phyloP scores from a whole-genome alignment of 768 basidiomycete species.

The Lyophyllum semitale region DNA sequence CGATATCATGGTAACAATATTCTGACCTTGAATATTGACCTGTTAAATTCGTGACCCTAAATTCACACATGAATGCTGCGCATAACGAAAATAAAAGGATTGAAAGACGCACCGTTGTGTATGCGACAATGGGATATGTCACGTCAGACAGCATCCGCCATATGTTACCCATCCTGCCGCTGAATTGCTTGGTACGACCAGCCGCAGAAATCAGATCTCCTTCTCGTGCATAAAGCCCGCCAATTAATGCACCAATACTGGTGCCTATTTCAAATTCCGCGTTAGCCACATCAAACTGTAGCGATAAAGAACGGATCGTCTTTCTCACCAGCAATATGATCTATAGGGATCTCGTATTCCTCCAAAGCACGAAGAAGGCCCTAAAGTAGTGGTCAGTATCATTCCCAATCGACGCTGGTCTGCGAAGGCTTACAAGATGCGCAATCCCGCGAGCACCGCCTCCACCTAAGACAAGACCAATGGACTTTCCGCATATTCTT shows the following conservation, averaged over 20 bases:
- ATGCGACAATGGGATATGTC: conserved; percentile 89
- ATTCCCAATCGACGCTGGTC: conserved; percentile 6
- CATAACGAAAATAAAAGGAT: not conserved
- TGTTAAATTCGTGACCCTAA: conserved; percentile 93
- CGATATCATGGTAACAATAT: not conserved
- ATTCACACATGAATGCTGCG: conserved; percentile 5
- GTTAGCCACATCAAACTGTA: conserved; percentile 3
- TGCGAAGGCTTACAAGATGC: conserved; percentile 33
- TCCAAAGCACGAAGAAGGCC: conserved; percentile 92
- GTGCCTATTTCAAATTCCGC: conserved; percentile 52
- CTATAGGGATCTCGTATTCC: conserved; percentile 91
- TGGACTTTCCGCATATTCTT: conserved; percentile 87
- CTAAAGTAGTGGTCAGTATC: conserved; percentile 35
- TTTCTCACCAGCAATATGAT: conserved; percentile 80
- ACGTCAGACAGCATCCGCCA: conserved; percentile 95
- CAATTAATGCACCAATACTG: conserved; percentile 90
- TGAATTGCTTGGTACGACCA: conserved; percentile 90
- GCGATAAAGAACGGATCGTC: not conserved
- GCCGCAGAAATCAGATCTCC: conserved; percentile 86
- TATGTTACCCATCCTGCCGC: conserved; percentile 88
- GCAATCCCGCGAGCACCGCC: conserved; percentile 87
- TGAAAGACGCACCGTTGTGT: conserved; percentile 64
- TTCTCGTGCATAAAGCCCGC: conserved; percentile 93
- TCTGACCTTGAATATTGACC: conserved; percentile 85
- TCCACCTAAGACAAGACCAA: conserved; percentile 93